Evolutionary conservation across 257 asterid genomes (phyloP), one percentile per base, ranked within the genome.

Genomic region (Fraxinus cuspidata): DNA sequence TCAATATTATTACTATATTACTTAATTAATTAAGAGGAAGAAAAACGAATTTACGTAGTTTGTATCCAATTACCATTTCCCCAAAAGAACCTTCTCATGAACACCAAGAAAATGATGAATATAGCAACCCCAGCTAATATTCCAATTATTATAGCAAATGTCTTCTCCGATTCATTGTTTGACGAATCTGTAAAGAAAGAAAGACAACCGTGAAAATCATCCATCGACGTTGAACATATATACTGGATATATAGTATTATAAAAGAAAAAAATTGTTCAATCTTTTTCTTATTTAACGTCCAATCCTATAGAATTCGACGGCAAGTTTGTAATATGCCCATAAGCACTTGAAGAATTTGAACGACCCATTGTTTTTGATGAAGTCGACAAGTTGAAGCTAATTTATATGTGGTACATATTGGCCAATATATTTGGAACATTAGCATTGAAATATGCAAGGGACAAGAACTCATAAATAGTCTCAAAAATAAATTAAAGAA

Each of bases 111-210:
- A 78, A 94, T 86, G 72, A 94, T 94, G 69, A 94, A 71, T 78
- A 92, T 75, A 40, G 97, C 97, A 66, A 88, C 88, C 64, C 92
- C 97, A 60, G 97, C 98, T 72, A 94, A 78, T 70, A 94, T 82
- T 80, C 98, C 97, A 72, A 92, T 89, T 34, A 94, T 89, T 37
- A 94, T 84, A 2, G 98, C 97, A 84, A 94, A 94, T 79, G 97
- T 94, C 85, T 92, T 94, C 91, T 92, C 98, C 0, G 93, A 85
- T 6, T 92, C 94, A 4, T 86, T 84, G 77, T 89, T 97, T 19
- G 88, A 65, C 1, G 88, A 81, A 49, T 74, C 95, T 89, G 84
- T 72, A 18, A 32, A 47, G 8, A 69, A 37, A 58, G 8, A 23
- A 70, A 29, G 16, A 25, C n/a, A 2, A 4, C 0, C 5, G 1